Conservation (phyloP, 371 early-diverging fungal species). For the Sporodiniella umbellata region DNA sequence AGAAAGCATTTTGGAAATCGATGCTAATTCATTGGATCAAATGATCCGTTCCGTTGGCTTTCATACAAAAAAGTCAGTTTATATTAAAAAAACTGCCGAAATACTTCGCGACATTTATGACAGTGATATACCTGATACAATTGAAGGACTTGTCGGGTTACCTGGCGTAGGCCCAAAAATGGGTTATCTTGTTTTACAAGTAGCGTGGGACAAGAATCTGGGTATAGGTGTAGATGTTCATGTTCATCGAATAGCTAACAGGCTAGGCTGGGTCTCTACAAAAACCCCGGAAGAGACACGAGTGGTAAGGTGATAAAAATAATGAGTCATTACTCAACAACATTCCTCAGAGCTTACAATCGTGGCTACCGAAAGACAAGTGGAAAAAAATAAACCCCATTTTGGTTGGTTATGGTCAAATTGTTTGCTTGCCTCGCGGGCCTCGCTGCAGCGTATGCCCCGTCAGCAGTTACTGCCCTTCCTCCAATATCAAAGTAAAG, state of each 20-base stretch:
- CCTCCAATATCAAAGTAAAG: constrained; percentile 26
- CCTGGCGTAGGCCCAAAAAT: constrained; percentile 99
- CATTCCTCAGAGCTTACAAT: constrained; percentile 62
- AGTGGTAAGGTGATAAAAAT: constrained; percentile 36
- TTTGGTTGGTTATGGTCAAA: constrained; percentile 97
- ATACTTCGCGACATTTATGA: constrained; percentile 70
- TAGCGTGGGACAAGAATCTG: constrained; percentile 81
- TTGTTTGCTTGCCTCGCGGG: constrained; percentile 72
- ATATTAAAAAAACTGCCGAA: constrained; percentile 72
- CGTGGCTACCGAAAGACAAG: constrained; percentile 82
- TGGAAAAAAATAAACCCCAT: constrained; percentile 92
- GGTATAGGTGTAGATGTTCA: constrained; percentile 99
- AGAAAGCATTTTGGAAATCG: constrained; percentile 52
- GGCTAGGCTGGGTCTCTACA: constrained; percentile 86
- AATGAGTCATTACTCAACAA: too few species aligned
- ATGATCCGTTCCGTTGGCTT: constrained; percentile 89
- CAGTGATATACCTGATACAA: constrained; percentile 84
- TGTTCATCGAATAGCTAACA: constrained; percentile 93
- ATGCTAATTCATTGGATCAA: constrained; percentile 60
- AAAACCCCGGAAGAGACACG: constrained; percentile 83
- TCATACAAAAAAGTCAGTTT: constrained; percentile 81
- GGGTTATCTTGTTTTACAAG: constrained; percentile 81
- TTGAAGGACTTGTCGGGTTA: constrained; percentile 74
- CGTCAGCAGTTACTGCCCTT: constrained; percentile 71
- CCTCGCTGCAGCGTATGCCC: constrained; percentile 89